Percentiles rank a stretch among this genome's conserved stretches.
Conservation (phyloP, 768 basidiomycete genomes). For the Psilocybe azurescens region DNA sequence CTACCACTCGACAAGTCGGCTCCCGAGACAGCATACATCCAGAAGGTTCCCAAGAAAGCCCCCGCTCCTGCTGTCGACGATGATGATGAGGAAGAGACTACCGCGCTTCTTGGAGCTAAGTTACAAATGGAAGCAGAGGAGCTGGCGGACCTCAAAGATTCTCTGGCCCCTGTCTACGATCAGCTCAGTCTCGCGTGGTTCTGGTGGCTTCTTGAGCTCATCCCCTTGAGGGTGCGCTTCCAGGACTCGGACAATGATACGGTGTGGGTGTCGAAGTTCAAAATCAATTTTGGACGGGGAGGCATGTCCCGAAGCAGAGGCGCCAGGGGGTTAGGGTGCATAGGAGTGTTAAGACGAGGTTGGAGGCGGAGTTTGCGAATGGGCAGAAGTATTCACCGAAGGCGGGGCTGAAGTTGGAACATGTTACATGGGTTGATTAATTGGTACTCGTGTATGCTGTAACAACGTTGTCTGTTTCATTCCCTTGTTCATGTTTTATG, state of each 20-base stretch:
- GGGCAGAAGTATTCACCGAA: conserved; percentile 44
- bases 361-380: conserved; percentile 48
- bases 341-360: conserved; percentile 55
- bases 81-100: conserved; percentile 5
- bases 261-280: conserved; percentile 1
- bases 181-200: conserved; percentile 42
- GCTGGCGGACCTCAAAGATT: conserved; percentile 54
- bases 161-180: conserved; percentile 51
- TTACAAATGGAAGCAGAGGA: conserved; percentile 39
- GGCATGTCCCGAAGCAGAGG: conserved; percentile 39
- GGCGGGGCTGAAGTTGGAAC: conserved; percentile 31
- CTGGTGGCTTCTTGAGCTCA: conserved; percentile 50
- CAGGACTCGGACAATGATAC: conserved; percentile 26
- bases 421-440: conserved; percentile 45
- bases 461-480: not conserved
- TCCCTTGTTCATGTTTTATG: not conserved
- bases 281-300: conserved; percentile 40
- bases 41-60: conserved; percentile 34
- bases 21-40: conserved; percentile 26
- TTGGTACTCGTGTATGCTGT: not conserved
- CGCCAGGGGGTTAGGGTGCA: conserved; percentile 47
- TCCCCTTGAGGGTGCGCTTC: conserved; percentile 37
- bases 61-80: not conserved
- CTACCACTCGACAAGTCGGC: conserved; percentile 34
- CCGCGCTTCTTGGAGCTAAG: not conserved